phyloP scores from a whole-genome alignment of 1,284 basidiomycete genomes.

The Laetiporus sulphureus region DNA sequence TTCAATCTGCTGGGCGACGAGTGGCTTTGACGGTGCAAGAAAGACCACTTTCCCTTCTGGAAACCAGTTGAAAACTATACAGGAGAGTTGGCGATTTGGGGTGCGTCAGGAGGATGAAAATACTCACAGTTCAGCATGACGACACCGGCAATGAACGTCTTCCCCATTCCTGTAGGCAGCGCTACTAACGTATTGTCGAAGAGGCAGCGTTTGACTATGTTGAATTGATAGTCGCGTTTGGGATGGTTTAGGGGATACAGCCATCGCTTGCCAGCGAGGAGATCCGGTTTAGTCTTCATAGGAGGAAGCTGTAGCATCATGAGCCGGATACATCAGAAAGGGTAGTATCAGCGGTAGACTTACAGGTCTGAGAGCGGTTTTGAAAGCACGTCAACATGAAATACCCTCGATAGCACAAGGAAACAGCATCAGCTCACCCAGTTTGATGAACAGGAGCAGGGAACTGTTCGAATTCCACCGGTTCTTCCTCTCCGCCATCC shows the following conservation, averaged over 20 bases:
- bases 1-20: slow-evolving; percentile 92
- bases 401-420: neutral
- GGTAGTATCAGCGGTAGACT: slow-evolving; percentile 12
- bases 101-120: slow-evolving; percentile 1
- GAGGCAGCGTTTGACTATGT: slow-evolving; percentile 83
- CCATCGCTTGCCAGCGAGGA: slow-evolving; percentile 81
- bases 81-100: neutral
- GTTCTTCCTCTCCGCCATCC: slow-evolving; percentile 35
- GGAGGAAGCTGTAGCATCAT: slow-evolving; percentile 47
- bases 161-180: slow-evolving; percentile 93
- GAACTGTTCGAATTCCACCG: slow-evolving; percentile 75
- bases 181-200: slow-evolving; percentile 95
- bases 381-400: neutral
- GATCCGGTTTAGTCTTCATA: slow-evolving; percentile 74
- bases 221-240: slow-evolving; percentile 92
- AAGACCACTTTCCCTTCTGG: slow-evolving; percentile 93
- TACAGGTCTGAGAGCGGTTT: slow-evolving; percentile 25
- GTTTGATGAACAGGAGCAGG: slow-evolving; percentile 66
- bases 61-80: slow-evolving; percentile 85
- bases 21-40: slow-evolving; percentile 91
- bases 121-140: slow-evolving; percentile 89
- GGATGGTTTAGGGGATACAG: slow-evolving; percentile 89
- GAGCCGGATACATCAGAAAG: neutral
- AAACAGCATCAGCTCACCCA: slow-evolving; percentile 27
- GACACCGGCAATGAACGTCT: slow-evolving; percentile 97